Evolutionary conservation across 2,329 filamentous ascomycete genomes (phyloP).

Genomic region (Pseudogymnoascus sp.): DNA sequence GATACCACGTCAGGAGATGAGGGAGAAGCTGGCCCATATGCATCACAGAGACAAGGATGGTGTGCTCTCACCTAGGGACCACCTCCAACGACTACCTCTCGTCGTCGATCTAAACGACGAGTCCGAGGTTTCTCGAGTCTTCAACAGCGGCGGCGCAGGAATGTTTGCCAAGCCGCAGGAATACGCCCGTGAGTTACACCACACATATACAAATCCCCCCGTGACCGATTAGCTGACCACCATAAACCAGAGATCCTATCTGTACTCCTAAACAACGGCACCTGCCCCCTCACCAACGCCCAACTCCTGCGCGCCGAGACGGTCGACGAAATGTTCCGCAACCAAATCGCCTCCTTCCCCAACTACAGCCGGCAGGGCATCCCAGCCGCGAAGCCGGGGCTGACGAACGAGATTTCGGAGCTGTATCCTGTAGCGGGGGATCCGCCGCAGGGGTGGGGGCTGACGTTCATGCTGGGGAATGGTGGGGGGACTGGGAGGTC

Average conservation of each 20-base stretch:
- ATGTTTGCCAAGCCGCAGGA: constrained; percentile 51
- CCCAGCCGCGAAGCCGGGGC: constrained; percentile 37
- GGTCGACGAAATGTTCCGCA: constrained; percentile 54
- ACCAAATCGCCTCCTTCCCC: constrained; percentile 48
- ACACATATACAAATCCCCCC: not conserved
- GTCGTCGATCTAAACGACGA: constrained; percentile 8
- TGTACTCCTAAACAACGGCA: constrained; percentile 53
- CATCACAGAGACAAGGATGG: constrained; percentile 39
- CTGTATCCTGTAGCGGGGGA: constrained; percentile 35
- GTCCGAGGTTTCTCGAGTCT: not conserved
- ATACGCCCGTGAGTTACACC: constrained; percentile 42
- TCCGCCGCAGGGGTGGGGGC: constrained; percentile 53
- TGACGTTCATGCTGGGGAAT: constrained; percentile 47
- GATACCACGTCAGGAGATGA: constrained; percentile 38
- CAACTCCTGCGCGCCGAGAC: constrained; percentile 49
- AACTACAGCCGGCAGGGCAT: constrained; percentile 39
- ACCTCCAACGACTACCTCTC: constrained; percentile 14
- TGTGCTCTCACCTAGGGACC: constrained; percentile 17
- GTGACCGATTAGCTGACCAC: not conserved
- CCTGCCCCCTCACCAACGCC: constrained; percentile 43
- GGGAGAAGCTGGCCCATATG: constrained; percentile 47
- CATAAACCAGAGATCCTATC: constrained; percentile 44
- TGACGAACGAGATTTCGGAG: constrained; percentile 39
- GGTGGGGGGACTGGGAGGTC: constrained; percentile 20
- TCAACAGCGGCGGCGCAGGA: constrained; percentile 55